Evolutionary conservation across 1,139 yeast genomes (phyloP).

Genomic region (Pichia sp.): DNA sequence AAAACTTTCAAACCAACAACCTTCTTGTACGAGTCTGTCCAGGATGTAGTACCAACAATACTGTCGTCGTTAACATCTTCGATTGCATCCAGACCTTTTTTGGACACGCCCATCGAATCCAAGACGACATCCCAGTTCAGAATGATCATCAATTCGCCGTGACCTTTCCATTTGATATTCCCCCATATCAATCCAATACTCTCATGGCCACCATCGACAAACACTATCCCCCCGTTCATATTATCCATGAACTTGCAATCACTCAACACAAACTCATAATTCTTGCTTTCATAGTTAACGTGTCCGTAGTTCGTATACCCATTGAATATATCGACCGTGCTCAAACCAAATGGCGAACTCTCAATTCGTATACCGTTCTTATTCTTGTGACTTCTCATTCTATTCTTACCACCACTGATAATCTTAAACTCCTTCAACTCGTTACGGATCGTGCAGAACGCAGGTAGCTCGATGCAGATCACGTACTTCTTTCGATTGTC

Average conservation of each 20-base stretch:
- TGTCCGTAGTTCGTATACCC: conserved; percentile 46
- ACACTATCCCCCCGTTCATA: conserved; percentile 59
- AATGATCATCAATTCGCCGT: conserved; percentile 55
- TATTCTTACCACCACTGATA: background rate
- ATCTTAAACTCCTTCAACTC: conserved; percentile 7
- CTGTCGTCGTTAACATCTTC: background rate
- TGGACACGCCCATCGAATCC: background rate
- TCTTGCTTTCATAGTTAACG: conserved; percentile 36
- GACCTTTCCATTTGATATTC: conserved; percentile 50
- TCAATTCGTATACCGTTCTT: conserved; percentile 32
- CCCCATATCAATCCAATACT: conserved; percentile 58
- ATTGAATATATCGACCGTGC: conserved; percentile 56
- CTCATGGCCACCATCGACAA: conserved; percentile 5
- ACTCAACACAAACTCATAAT: conserved; percentile 38
- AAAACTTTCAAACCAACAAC: conserved; percentile 28
- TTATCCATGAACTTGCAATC: conserved; percentile 63
- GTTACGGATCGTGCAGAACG: conserved; percentile 2
- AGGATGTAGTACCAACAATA: background rate
- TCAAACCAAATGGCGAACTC: conserved; percentile 56
- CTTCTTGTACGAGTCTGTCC: background rate
- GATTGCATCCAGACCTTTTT: background rate
- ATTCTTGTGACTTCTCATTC: background rate
- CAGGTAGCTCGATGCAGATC: background rate
- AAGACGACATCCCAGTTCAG: conserved; percentile 44
- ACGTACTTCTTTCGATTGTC: background rate